Percentiles rank a stretch among this genome's conserved stretches.
phyloP scores from a whole-genome alignment of 176 grass and related monocot species.

The Phyllostachys edulis region DNA sequence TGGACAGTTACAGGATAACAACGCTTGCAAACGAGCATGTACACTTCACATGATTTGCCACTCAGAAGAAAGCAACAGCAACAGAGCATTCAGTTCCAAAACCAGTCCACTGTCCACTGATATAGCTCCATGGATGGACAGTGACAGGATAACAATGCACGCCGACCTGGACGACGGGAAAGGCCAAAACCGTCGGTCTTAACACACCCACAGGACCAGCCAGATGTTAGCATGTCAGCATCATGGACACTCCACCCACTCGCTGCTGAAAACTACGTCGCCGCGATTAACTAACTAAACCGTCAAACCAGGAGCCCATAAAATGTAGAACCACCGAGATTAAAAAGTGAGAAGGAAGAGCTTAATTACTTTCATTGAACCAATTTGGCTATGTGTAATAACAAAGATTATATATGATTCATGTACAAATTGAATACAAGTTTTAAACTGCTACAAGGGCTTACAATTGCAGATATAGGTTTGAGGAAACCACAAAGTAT shows the following conservation, averaged over 20 bases:
- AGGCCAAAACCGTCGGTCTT: conserved; percentile 43
- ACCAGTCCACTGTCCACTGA: neutral
- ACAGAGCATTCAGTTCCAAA: conserved; percentile 18
- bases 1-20: conserved; percentile 2
- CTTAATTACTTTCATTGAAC: neutral
- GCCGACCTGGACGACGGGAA: conserved; percentile 32
- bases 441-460: neutral
- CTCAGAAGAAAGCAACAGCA: neutral
- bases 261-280: neutral
- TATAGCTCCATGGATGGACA: conserved; percentile 7
- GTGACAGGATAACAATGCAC: conserved; percentile 27
- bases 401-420: neutral
- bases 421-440: neutral
- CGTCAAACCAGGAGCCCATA: conserved; percentile 27
- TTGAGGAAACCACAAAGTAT: neutral
- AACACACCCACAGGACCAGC: neutral
- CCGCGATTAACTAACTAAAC: conserved; percentile 35
- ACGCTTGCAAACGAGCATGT: neutral
- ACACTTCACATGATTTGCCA: neutral
- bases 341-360: neutral
- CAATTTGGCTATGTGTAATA: neutral
- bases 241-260: conserved; percentile 35
- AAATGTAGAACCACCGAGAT: neutral
- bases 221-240: conserved; percentile 45
- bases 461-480: too few species aligned